phyloP scores from a whole-genome alignment of 73 alveolate genomes.

The Blepharisma stoltei region DNA sequence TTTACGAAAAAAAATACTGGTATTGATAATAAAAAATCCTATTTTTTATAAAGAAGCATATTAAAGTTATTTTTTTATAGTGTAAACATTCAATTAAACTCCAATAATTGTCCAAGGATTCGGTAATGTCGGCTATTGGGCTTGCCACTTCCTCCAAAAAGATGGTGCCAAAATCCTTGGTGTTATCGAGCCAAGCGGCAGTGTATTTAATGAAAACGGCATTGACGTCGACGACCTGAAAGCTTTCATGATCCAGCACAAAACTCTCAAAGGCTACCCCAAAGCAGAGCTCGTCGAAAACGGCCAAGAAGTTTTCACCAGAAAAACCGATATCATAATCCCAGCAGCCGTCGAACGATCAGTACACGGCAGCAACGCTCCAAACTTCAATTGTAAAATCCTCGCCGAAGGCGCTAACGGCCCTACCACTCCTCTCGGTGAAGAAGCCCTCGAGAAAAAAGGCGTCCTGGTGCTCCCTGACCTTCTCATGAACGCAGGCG shows the following conservation, averaged over 20 bases:
- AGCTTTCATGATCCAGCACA: slow-evolving; percentile 48
- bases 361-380: slow-evolving; percentile 71
- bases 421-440: slow-evolving; percentile 72
- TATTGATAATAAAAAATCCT: no score
- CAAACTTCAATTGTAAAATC: slow-evolving; percentile 68
- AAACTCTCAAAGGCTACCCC: slow-evolving; percentile 73
- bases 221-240: slow-evolving; percentile 72
- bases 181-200: slow-evolving; percentile 76
- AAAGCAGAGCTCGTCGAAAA: slow-evolving; percentile 57
- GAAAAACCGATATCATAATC: slow-evolving; percentile 75
- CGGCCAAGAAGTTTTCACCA: slow-evolving; percentile 62
- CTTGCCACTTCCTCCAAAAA: slow-evolving; percentile 72
- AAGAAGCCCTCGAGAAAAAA: slow-evolving; percentile 52
- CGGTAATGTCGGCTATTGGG: slow-evolving; percentile 94
- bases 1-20: no score
- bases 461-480: slow-evolving; percentile 82
- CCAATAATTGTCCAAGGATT: slow-evolving; percentile 75
- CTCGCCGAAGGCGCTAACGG: slow-evolving; percentile 89
- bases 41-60: no score
- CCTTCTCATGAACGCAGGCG: slow-evolving; percentile 80
- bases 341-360: slow-evolving; percentile 89
- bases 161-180: slow-evolving; percentile 79
- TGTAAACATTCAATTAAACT: no score
- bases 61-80: no score
- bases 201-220: slow-evolving; percentile 71